These are phyloP conservation scores for Xylaria scruposa DNA, from an alignment of 495 filamentous ascomycete species.

Conservation along the genomic window DNA sequence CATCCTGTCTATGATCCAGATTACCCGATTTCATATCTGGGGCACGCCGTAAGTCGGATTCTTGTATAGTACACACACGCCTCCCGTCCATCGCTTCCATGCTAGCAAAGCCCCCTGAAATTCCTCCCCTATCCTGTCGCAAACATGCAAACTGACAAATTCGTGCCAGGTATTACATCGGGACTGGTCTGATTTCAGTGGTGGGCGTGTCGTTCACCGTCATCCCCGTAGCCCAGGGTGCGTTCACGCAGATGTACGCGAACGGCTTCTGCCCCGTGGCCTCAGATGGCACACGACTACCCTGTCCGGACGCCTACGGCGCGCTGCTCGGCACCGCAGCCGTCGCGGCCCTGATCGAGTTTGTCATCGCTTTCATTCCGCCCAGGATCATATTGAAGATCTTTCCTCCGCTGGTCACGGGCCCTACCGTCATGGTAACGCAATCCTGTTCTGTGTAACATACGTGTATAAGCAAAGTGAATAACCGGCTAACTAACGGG, in stretches of 20 bases:
- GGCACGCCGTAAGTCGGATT: slow-evolving; percentile 66
- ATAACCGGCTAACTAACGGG: background rate
- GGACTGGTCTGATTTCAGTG: slow-evolving; percentile 89
- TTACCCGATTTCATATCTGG: slow-evolving; percentile 81
- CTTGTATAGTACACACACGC: background rate
- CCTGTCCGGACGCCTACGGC: slow-evolving; percentile 87
- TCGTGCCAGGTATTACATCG: slow-evolving; percentile 67
- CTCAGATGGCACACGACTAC: slow-evolving; percentile 67
- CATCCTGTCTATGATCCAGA: slow-evolving; percentile 79
- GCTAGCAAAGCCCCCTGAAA: background rate
- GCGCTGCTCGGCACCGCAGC: slow-evolving; percentile 79
- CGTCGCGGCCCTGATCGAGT: slow-evolving; percentile 74
- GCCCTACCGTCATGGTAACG: slow-evolving; percentile 79
- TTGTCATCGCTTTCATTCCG: slow-evolving; percentile 76
- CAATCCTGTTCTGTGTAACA: too few relatives aligned
- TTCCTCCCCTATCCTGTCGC: background rate
- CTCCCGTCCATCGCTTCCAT: background rate
- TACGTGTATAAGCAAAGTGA: too few relatives aligned
- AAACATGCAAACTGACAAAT: slow-evolving; percentile 3
- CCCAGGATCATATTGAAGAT: slow-evolving; percentile 72
- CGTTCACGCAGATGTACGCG: slow-evolving; percentile 82
- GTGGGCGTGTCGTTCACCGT: slow-evolving; percentile 88
- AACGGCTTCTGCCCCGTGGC: slow-evolving; percentile 77
- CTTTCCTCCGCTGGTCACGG: slow-evolving; percentile 90
- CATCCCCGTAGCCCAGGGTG: slow-evolving; percentile 82